phyloP scores from a whole-genome alignment of 495 filamentous ascomycete species.

The Podospora appendiculata region DNA sequence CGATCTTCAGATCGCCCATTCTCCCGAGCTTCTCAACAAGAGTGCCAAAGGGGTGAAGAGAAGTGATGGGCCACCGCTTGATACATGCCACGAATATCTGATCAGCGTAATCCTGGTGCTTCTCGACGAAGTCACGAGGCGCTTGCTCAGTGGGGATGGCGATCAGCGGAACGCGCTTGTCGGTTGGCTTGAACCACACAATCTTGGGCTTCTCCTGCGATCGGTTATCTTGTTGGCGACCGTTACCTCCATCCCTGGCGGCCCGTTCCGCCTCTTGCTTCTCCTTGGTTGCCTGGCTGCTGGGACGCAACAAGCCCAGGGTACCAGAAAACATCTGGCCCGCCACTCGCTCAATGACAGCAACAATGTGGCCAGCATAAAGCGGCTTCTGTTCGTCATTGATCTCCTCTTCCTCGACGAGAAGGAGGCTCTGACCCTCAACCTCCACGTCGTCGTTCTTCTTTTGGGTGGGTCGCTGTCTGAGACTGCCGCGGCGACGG shows the following conservation, averaged over 20 bases:
- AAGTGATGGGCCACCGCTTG: slow-evolving; percentile 99
- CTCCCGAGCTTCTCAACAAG: slow-evolving; percentile 94
- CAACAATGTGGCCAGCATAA: slow-evolving; percentile 94
- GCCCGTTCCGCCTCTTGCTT: slow-evolving; percentile 96
- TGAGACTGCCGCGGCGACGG: slow-evolving; percentile 83
- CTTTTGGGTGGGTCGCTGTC: slow-evolving; percentile 96
- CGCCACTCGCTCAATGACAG: slow-evolving; percentile 91
- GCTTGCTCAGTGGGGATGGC: slow-evolving; percentile 98
- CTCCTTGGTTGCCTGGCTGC: slow-evolving; percentile 98
- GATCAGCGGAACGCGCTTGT: slow-evolving; percentile 96
- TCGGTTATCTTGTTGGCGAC: slow-evolving; percentile 66
- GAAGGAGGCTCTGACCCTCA: slow-evolving; percentile 90
- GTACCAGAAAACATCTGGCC: slow-evolving; percentile 99
- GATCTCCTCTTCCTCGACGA: slow-evolving; percentile 98
- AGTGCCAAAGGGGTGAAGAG: slow-evolving; percentile 94
- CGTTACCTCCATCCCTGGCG: slow-evolving; percentile 73
- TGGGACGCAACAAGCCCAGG: slow-evolving; percentile 84
- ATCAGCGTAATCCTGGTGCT: slow-evolving; percentile 94
- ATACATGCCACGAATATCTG: slow-evolving; percentile 98
- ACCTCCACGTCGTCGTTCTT: slow-evolving; percentile 99
- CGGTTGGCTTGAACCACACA: slow-evolving; percentile 99
- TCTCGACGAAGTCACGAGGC: slow-evolving; percentile 95
- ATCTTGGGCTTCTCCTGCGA: slow-evolving; percentile 98
- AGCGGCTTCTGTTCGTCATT: slow-evolving; percentile 96
- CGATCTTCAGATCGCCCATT: slow-evolving; percentile 94